Evolutionary conservation across 495 filamentous ascomycete species (phyloP).

Genomic region (Rostrohypoxylon terebratum): DNA sequence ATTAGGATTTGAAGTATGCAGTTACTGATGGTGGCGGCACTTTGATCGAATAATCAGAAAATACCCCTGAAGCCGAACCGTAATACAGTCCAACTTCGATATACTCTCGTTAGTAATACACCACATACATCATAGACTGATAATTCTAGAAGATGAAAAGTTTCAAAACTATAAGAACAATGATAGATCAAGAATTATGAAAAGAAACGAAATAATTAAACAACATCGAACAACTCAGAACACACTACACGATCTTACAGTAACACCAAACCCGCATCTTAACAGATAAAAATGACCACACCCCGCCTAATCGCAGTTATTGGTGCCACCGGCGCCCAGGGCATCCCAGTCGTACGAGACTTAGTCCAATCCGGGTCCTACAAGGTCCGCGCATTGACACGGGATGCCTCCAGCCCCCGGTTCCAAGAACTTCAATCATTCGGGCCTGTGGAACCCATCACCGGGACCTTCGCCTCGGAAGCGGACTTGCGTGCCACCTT

Average conservation of each 20-base stretch:
- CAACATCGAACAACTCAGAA: background rate
- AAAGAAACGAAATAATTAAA: background rate
- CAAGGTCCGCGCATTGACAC: slow-evolving; percentile 62
- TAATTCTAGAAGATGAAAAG: background rate
- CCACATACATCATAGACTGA: background rate
- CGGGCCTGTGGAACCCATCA: slow-evolving; percentile 56
- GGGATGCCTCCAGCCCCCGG: slow-evolving; percentile 54
- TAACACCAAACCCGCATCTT: background rate
- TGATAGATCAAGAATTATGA: background rate
- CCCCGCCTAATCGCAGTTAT: slow-evolving; percentile 58
- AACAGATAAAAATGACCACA: slow-evolving; percentile 38
- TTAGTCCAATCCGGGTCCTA: slow-evolving; percentile 58
- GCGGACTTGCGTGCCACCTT: slow-evolving; percentile 57
- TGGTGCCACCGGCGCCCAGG: slow-evolving; percentile 68
- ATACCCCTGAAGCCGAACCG: slow-evolving; percentile 2
- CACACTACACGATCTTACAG: slow-evolving; percentile 4
- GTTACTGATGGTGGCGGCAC: slow-evolving; percentile 29
- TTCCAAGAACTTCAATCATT: slow-evolving; percentile 54
- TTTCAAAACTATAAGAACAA: slow-evolving; percentile 14
- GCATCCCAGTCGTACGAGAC: slow-evolving; percentile 61
- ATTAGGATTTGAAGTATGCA: background rate
- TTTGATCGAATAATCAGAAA: slow-evolving; percentile 46
- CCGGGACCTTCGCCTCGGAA: slow-evolving; percentile 62
- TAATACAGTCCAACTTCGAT: background rate
- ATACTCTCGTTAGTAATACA: background rate